Percentiles rank a stretch among this genome's conserved stretches.
These are phyloP conservation scores for Amyloporia xantha DNA, from an alignment of 768 basidiomycete genomes.

Conservation along the genomic window DNA sequence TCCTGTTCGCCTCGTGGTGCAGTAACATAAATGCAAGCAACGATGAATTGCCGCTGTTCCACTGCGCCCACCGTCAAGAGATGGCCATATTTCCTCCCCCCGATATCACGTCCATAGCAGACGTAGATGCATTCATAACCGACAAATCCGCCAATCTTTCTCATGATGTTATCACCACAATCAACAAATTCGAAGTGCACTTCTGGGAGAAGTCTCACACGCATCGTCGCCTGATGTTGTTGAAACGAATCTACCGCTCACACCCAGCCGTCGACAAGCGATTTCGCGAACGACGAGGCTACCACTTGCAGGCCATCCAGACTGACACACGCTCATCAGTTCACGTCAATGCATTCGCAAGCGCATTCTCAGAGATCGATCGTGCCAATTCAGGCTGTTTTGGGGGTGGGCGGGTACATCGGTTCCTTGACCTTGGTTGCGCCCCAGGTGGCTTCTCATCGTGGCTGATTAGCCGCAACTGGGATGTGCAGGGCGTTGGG, in stretches of 20 bases:
- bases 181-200: background rate
- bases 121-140: background rate
- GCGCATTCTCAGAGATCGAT: background rate
- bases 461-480: slow-evolving; percentile 9
- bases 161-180: background rate
- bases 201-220: background rate
- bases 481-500: slow-evolving; percentile 2
- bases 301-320: background rate
- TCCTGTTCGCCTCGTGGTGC: no score
- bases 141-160: background rate
- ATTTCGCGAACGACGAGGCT: background rate
- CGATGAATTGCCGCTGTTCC: no score
- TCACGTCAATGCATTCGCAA: background rate
- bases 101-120: background rate
- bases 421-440: slow-evolving; percentile 14
- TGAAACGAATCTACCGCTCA: background rate
- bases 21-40: no score
- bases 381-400: background rate
- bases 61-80: no score
- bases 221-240: background rate
- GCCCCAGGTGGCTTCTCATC: slow-evolving; percentile 13
- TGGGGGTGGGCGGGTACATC: background rate
- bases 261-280: background rate
- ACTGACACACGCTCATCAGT: background rate
- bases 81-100: no score